phyloP scores from a whole-genome alignment of 2,329 filamentous ascomycete species.

The Elsinoe fawcettii region DNA sequence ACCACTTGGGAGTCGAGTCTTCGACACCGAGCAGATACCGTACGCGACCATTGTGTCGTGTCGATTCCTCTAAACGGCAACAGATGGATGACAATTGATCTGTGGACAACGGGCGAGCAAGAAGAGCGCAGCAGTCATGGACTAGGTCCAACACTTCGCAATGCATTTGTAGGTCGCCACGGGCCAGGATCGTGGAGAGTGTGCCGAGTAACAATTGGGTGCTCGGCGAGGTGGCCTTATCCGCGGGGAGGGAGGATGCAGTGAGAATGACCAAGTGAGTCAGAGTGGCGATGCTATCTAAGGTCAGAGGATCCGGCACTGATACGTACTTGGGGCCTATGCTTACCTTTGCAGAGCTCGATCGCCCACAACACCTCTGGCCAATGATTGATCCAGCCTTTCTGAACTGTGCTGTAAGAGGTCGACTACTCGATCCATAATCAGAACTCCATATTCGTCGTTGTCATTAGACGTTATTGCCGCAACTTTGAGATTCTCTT shows the following conservation, averaged over 20 bases:
- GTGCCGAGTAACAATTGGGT: neutral
- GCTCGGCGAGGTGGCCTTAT: neutral
- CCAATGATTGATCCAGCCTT: neutral
- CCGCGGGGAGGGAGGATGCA: neutral
- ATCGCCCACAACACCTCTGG: neutral
- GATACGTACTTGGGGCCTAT: neutral
- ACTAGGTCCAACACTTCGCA: neutral
- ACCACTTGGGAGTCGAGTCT: neutral
- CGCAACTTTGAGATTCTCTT: slow-evolving; percentile 24
- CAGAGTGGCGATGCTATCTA: slow-evolving; percentile 3
- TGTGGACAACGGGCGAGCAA: neutral
- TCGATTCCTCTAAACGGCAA: neutral
- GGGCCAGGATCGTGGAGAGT: neutral
- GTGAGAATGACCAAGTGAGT: neutral
- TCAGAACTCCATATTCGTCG: slow-evolving; percentile 5
- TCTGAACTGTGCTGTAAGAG: neutral
- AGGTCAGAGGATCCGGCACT: neutral
- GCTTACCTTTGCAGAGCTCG: slow-evolving; percentile 3
- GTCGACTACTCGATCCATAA: slow-evolving; percentile 4
- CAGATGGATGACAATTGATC: neutral
- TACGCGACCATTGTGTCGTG: neutral
- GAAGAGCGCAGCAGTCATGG: slow-evolving; percentile 5
- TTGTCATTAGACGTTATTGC: slow-evolving; percentile 18
- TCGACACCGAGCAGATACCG: slow-evolving; percentile 7
- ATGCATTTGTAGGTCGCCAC: slow-evolving; percentile 8